These are phyloP conservation scores for Amanita pseudoporphyria DNA, from an alignment of 768 basidiomycete genomes.

Conservation along the genomic window DNA sequence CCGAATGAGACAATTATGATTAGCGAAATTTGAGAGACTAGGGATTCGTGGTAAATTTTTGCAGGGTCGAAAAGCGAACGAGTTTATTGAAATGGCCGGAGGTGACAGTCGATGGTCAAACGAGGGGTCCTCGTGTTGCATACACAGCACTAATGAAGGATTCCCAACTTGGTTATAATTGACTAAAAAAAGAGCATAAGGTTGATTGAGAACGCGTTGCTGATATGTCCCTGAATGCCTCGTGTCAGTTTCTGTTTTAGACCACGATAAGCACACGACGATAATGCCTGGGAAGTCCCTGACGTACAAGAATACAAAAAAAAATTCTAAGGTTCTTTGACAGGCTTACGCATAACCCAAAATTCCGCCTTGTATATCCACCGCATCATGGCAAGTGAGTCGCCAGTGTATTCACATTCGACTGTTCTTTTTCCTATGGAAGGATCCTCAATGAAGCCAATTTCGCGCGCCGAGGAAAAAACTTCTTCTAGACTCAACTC, in stretches of 20 bases:
- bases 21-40: not conserved
- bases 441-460: constrained; percentile 39
- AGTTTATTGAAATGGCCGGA: not conserved
- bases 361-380: constrained; percentile 63
- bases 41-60: not conserved
- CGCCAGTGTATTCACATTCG: constrained; percentile 58
- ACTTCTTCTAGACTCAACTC: constrained; percentile 63
- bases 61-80: not conserved
- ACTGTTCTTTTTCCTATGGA: constrained; percentile 29
- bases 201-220: constrained; percentile 3
- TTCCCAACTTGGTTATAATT: not conserved
- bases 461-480: constrained; percentile 33
- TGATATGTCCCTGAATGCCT: not conserved
- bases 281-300: not conserved
- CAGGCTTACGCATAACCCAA: constrained; percentile 45
- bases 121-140: not conserved
- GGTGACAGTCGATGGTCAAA: not conserved
- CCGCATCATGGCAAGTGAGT: constrained; percentile 56
- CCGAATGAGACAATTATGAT: not conserved
- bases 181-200: not conserved
- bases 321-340: constrained; percentile 6
- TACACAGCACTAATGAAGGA: not conserved
- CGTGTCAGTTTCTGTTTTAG: not conserved
- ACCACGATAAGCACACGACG: not conserved
- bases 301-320: not conserved